A percentile compares a stretch with the other conserved stretches of the same genome.
These are phyloP conservation scores for Inonotus hispidus DNA, from an alignment of 1,284 basidiomycete species.

Conservation along the genomic window DNA sequence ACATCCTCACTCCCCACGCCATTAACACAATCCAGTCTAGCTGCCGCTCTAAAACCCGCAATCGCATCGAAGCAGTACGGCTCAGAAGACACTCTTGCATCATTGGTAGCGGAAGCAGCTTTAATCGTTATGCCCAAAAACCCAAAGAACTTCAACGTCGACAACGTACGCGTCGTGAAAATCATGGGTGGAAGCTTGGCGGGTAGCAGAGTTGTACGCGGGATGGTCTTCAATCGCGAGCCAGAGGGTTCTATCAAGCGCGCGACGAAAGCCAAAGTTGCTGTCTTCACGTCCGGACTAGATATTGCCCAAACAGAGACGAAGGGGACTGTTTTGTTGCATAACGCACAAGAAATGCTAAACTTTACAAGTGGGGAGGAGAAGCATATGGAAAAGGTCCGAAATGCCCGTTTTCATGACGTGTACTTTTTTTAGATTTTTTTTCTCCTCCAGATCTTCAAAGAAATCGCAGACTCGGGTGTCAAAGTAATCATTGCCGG, in stretches of 20 bases:
- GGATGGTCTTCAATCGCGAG: conserved; percentile 98
- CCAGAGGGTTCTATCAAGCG: conserved; percentile 91
- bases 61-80: conserved; percentile 99
- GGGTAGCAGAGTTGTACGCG: conserved; percentile 85
- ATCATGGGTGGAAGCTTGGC: conserved; percentile 91
- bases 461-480: conserved; percentile 95
- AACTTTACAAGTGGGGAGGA: conserved; percentile 97
- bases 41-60: conserved; percentile 80
- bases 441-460: conserved; percentile 65
- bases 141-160: conserved; percentile 91
- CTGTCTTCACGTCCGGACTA: conserved; percentile 89
- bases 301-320: conserved; percentile 98
- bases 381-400: conserved; percentile 87
- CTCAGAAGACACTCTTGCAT: conserved; percentile 78
- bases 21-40: conserved; percentile 72
- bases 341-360: conserved; percentile 94
- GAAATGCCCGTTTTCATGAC: conserved; percentile 19
- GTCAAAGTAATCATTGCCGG: conserved; percentile 94
- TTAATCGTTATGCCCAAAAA: conserved; percentile 87
- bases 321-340: conserved; percentile 96
- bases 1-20: conserved; percentile 69
- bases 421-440: background rate
- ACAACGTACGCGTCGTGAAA: conserved; percentile 98
- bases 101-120: conserved; percentile 90
- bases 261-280: conserved; percentile 80